Percentiles rank a stretch among this genome's conserved stretches.
These are phyloP conservation scores for Tylopilus cervinicoccineus DNA, from an alignment of 768 basidiomycete genomes.

Conservation along the genomic window DNA sequence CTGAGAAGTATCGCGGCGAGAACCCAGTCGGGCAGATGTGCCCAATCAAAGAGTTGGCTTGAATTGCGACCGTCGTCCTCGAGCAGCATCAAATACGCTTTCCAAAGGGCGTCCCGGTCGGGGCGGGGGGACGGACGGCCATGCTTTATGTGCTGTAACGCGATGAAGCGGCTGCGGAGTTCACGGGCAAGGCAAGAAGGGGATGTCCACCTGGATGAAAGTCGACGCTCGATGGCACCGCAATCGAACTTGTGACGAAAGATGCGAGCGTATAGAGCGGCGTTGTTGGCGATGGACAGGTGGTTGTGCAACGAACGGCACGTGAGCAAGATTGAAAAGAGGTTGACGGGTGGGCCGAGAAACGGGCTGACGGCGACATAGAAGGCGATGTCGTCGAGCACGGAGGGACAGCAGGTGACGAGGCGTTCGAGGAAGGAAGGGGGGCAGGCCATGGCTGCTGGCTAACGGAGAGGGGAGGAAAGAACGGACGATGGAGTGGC, in stretches of 20 bases:
- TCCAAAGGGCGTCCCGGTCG: conserved; percentile 48
- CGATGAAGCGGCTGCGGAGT: conserved; percentile 39
- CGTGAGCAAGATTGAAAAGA: conserved; percentile 38
- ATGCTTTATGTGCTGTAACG: conserved; percentile 40
- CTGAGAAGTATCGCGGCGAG: conserved; percentile 14
- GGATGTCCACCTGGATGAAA: conserved; percentile 35
- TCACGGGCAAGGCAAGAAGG: conserved; percentile 39
- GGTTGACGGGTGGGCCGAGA: conserved; percentile 41
- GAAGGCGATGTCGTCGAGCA: conserved; percentile 41
- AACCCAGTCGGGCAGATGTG: conserved; percentile 30
- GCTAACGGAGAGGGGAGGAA: not conserved
- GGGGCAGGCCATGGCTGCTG: conserved; percentile 2
- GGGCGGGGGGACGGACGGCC: conserved; percentile 9
- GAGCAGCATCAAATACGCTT: conserved; percentile 48
- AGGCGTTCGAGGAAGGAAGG: conserved; percentile 19
- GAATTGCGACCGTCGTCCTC: conserved; percentile 50
- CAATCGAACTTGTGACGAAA: conserved; percentile 45
- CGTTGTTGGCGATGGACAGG: conserved; percentile 35
- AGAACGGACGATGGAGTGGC: conserved; percentile 5
- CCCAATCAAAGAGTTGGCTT: conserved; percentile 41
- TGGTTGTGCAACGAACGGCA: conserved; percentile 35
- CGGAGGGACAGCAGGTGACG: conserved; percentile 8
- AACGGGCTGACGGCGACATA: conserved; percentile 35
- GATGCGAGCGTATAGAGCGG: conserved; percentile 39
- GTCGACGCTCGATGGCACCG: conserved; percentile 37